Percentiles rank a stretch among this genome's conserved stretches.
Conservation (phyloP, 148 eudicot genomes). For the Rhododendron mucronatum region DNA sequence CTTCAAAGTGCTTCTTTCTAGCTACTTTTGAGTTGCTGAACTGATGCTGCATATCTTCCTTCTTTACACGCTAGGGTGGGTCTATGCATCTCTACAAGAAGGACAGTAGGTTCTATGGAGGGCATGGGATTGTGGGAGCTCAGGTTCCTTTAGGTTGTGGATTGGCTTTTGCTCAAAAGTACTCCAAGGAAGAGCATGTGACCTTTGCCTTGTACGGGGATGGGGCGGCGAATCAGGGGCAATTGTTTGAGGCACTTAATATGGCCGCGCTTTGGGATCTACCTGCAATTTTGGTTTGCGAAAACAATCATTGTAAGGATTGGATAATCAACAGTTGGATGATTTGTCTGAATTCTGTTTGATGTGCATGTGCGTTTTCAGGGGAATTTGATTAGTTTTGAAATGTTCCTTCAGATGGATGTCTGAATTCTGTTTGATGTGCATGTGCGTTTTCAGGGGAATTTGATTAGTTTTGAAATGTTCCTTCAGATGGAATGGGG, state of each 20-base stretch:
- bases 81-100: constrained; percentile 94
- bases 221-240: constrained; percentile 98
- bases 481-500: constrained; percentile 69
- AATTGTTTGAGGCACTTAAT: constrained; percentile 90
- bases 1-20: not conserved
- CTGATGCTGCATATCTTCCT: not conserved
- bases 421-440: not conserved
- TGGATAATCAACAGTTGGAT: not conserved
- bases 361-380: not conserved
- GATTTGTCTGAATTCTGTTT: not conserved
- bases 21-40: not conserved
- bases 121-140: constrained; percentile 97
- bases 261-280: constrained; percentile 98
- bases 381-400: constrained; percentile 4
- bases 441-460: not conserved
- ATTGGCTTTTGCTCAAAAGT: constrained; percentile 92
- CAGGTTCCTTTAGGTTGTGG: constrained; percentile 86
- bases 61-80: constrained; percentile 47
- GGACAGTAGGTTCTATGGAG: constrained; percentile 78
- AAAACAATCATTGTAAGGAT: constrained; percentile 81
- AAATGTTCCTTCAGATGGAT: constrained; percentile 33
- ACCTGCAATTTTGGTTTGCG: constrained; percentile 93
- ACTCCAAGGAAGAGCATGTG: constrained; percentile 67
- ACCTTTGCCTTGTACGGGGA: constrained; percentile 82
- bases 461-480: not conserved